Conservation (phyloP, 345 rosid species). For the Conringia planisiliqua region DNA sequence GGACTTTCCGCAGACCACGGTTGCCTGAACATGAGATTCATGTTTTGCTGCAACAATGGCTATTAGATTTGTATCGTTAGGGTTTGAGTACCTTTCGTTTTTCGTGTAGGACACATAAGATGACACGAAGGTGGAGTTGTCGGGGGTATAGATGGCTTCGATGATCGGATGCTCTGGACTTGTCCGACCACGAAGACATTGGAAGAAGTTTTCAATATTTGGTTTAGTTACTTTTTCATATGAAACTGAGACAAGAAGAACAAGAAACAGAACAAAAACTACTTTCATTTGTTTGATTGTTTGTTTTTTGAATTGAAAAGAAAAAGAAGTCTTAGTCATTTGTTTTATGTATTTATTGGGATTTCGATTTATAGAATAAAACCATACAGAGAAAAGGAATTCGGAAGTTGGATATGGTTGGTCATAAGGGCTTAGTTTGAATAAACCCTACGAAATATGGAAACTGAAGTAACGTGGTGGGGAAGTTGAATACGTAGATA, state of each 20-base stretch:
- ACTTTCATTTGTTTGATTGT: not conserved
- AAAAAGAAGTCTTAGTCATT: not conserved
- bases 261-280: not conserved
- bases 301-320: not conserved
- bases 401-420: too few species aligned
- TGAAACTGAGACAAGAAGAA: conserved; percentile 15
- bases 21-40: conserved; percentile 35
- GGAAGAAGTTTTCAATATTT: not conserved
- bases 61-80: conserved; percentile 17
- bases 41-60: conserved; percentile 31
- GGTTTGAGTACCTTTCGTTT: conserved; percentile 22
- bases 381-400: not conserved
- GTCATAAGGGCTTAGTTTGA: too few species aligned
- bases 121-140: conserved; percentile 11
- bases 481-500: too few species aligned
- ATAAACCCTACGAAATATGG: too few species aligned
- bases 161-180: not conserved
- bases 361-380: not conserved
- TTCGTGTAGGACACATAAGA: conserved; percentile 23
- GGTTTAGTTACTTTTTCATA: not conserved
- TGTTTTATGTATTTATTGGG: not conserved
- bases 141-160: not conserved
- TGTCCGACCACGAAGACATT: not conserved
- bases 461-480: too few species aligned
- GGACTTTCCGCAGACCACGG: conserved; percentile 34